Base-by-base conservation (phyloP, 1,284 basidiomycete genomes). In the Agroathelia rolfsii region DNA sequence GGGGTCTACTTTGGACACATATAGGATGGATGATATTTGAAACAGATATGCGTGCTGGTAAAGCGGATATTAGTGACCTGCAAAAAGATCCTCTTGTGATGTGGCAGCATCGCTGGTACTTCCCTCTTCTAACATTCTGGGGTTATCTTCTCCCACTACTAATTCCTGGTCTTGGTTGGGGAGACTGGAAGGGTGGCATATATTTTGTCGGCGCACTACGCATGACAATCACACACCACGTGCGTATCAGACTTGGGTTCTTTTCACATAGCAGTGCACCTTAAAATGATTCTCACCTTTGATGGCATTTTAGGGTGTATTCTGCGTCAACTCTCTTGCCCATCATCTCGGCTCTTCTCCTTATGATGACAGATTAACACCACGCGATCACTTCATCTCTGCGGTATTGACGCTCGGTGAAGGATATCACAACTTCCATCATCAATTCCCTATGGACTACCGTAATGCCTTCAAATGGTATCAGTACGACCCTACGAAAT, bases 371-470 rank as follows among this genome's bases (percentile, higher is more conserved):
- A 93, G 93, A 66, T 86, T 92, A 61, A 84, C 87, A 11, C 88
- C 88, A 19, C 68, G 77, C 35, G 86, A 92, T 58, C 86, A 90
- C 59, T 62, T 92, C 47, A 56, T 92, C 51, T 93, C 89, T 22
- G 89, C 89, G 7, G 64, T 93, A 26, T 76, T 75, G 39, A 93
- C 89, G 17, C 77, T 92, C 50, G 89, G 89, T 39, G 89, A 94
- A 59, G 89, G 90, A 8, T 94, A 94, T 66, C 89, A 94, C 71
- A 94, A 95, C 62, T 95, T 95, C 73, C 88, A 92, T 61, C 87
- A 86, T 50, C 84, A 90, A 58, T 89, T 90, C 72, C 86, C 86
- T 7, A 86, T 86, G 82, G 90, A 95, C 59, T 94, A 86, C 66
- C 73, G 90, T 25, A 93, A 93, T 50, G 88, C 87, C 25, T 87